phyloP scores from a whole-genome alignment of 1,139 yeast species.

The Suhomyces coccinellae region DNA sequence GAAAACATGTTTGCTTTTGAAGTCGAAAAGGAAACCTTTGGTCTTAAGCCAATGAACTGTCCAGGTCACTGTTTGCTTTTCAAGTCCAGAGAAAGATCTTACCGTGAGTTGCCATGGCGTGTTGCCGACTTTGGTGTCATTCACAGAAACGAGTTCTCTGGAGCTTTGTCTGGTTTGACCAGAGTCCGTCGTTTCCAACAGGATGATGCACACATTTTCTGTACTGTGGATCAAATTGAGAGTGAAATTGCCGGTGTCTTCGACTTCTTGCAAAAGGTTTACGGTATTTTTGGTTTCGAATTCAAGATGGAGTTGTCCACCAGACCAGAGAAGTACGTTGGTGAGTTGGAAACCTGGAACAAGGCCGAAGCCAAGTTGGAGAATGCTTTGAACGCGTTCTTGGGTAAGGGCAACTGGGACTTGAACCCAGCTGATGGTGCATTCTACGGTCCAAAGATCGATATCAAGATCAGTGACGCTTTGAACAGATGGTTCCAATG shows the following conservation, averaged over 20 bases:
- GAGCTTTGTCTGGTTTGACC: slow-evolving; percentile 81
- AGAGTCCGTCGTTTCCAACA: slow-evolving; percentile 98
- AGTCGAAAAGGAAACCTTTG: slow-evolving; percentile 85
- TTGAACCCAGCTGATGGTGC: slow-evolving; percentile 97
- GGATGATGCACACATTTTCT: slow-evolving; percentile 98
- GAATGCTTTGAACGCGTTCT: slow-evolving; percentile 62
- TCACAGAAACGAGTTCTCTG: slow-evolving; percentile 94
- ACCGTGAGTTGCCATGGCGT: slow-evolving; percentile 94
- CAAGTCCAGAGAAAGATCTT: slow-evolving; percentile 84
- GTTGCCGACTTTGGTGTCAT: slow-evolving; percentile 95
- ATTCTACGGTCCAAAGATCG: slow-evolving; percentile 98
- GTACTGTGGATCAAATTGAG: slow-evolving; percentile 85
- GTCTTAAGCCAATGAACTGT: slow-evolving; percentile 97
- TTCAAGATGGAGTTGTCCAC: slow-evolving; percentile 91
- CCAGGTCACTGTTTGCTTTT: slow-evolving; percentile 96
- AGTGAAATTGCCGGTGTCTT: slow-evolving; percentile 77
- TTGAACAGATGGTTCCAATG: slow-evolving; percentile 95
- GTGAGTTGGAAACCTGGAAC: slow-evolving; percentile 85
- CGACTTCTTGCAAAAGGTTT: slow-evolving; percentile 75
- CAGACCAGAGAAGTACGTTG: slow-evolving; percentile 90
- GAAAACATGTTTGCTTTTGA: slow-evolving; percentile 97
- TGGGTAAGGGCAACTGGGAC: slow-evolving; percentile 84
- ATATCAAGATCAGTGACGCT: slow-evolving; percentile 88
- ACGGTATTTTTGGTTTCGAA: slow-evolving; percentile 83
- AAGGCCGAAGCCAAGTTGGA: slow-evolving; percentile 79